Evolutionary conservation across 805 yeast species (phyloP), one percentile per base, ranked within the genome.

Genomic region (Debaryomyces tyrocola): DNA sequence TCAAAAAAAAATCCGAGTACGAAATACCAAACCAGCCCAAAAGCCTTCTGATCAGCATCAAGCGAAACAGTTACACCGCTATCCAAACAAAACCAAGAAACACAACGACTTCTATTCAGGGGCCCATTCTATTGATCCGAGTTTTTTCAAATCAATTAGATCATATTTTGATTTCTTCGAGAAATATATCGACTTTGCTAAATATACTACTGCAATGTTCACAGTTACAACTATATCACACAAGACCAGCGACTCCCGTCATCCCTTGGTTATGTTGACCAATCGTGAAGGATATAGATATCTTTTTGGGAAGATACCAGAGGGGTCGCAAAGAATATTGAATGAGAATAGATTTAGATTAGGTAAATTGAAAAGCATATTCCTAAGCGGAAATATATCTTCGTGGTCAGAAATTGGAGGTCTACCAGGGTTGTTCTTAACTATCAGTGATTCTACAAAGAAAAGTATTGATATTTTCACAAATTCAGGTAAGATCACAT

Each of bases 321-420:
- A 91, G 61, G 98, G 98, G 3, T 68, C 89, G 0, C 99, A 92
- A 62, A 70, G 99, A 56, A 68, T 79, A 3, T 65, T 89, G 43
- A 79, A 80, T 48, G 90, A 85, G 52, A 74, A 79, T 51, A 79
- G 80, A 38, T 60, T 84, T 20, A 74, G 77, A 39, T 64, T 87
- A 11, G 74, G 84, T 1, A 84, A 79, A 50, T 64, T 89, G 28
- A 74, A 78, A 40, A 79, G 82, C 33, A 69, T 92, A 4, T 91
- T 88, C 57, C 58, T 94, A 4, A 83, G 96, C 0, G 99, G 99
- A 2, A 70, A 70, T n/a, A 50, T 87, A 9, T 51, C 60, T 17
- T 65, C 77, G 44, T 92, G 97, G 97, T 63, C 77, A 5, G 75
- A 84, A n/a, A 68, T 90, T 2, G 89, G 96, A n/a, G 99, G 99